phyloP scores from a whole-genome alignment of 257 asterid genomes.

The Scutellaria galericulata region DNA sequence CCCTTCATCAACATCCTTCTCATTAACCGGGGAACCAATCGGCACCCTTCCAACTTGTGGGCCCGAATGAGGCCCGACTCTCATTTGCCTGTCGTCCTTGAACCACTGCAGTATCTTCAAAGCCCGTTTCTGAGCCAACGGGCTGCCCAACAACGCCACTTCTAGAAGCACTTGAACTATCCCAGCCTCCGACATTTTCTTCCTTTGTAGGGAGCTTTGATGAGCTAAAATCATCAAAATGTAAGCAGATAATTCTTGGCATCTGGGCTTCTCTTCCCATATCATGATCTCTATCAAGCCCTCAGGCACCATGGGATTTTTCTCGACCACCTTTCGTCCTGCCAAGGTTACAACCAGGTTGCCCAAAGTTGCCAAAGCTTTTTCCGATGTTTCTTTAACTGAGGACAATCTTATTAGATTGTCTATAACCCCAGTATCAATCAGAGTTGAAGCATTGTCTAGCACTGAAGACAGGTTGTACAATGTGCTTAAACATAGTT shows the following conservation, averaged over 20 bases:
- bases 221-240: conserved; percentile 86
- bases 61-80: conserved; percentile 86
- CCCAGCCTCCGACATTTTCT: conserved; percentile 78
- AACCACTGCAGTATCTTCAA: conserved; percentile 86
- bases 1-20: conserved; percentile 54
- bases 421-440: conserved; percentile 43
- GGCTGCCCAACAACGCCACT: conserved; percentile 80
- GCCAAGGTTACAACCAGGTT: conserved; percentile 65
- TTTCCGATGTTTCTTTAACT: conserved; percentile 61
- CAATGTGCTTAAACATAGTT: conserved; percentile 57
- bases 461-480: conserved; percentile 65
- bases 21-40: conserved; percentile 48
- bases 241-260: conserved; percentile 76
- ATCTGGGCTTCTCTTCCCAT: conserved; percentile 75
- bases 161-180: conserved; percentile 84
- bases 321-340: conserved; percentile 73
- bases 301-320: conserved; percentile 56
- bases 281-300: conserved; percentile 73
- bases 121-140: conserved; percentile 86
- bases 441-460: conserved; percentile 52
- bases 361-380: conserved; percentile 64
- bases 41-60: conserved; percentile 64
- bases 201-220: conserved; percentile 75
- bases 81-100: conserved; percentile 70
- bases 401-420: conserved; percentile 50